Base-by-base conservation (phyloP, 257 asterid genomes). In the Fraxinus quadrangulata region DNA sequence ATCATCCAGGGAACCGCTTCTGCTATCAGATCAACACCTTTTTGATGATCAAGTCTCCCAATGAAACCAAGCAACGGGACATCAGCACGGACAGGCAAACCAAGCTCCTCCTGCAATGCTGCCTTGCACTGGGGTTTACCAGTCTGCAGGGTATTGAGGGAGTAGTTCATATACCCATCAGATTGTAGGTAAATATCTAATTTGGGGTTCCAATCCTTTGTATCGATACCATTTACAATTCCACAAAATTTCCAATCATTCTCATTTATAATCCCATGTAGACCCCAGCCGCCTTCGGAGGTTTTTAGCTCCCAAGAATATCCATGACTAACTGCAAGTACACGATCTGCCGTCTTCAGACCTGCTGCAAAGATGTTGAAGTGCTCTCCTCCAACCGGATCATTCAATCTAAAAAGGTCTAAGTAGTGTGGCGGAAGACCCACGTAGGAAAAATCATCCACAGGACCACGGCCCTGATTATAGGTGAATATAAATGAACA, bases 321-420 rank as follows among this genome's bases (percentile, higher is more conserved):
- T 54, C 95, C 98, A 49, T 86, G 96, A 56, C 99, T 96, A 36
- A 96, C 99, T 0, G 99, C 90, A 26, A 93, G 96, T 8, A 90
- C 74, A 17, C 97, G 98, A 69, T 96, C 98, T 0, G 97, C 98
- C 5, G 92, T 40, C 81, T 89, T 96, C 71, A 96, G 72, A 75
- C 99, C 99, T 2, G 99, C 99, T 0, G 98, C 98, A 72, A 96
- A 96, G 82, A 93, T 90, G 83, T 96, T 96, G 84, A 89, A 82
- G 89, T 96, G 99, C 36, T 89, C 98, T 11, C 99, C 99, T 72
- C 99, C 99, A 8, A 93, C 17, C 4, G 99, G 98, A 77, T 96
- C 99, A 19, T 89, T 86, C 78, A 96, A 4, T 87, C 75, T 92
- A 81, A 92, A 96, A 67, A 84, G 83, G 78, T 92, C 97, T 71